A percentile compares a stretch with the other conserved stretches of the same genome.
Conservation (phyloP, 495 filamentous ascomycete species). For the Daldinia bambusicola region DNA sequence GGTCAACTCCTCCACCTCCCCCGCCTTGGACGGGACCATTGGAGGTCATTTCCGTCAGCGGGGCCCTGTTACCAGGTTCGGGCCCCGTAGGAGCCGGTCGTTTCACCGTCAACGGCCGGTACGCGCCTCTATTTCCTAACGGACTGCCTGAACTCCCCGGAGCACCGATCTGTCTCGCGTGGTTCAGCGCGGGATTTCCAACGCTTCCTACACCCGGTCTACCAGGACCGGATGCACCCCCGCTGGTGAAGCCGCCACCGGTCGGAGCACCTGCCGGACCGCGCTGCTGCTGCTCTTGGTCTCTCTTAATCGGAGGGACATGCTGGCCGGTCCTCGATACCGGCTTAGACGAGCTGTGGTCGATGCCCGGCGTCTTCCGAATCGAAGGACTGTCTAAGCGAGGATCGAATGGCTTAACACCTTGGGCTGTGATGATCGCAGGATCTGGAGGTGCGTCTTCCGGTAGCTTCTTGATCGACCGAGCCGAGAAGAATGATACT, state of each 20-base stretch:
- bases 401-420: constrained; percentile 77
- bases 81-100: constrained; percentile 51
- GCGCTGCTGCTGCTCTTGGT: constrained; percentile 33
- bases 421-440: constrained; percentile 53
- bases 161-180: constrained; percentile 76
- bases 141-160: constrained; percentile 68
- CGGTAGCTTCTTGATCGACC: constrained; percentile 64
- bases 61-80: constrained; percentile 42
- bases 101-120: constrained; percentile 70
- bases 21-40: constrained; percentile 43
- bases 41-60: constrained; percentile 54
- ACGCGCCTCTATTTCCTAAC: constrained; percentile 65
- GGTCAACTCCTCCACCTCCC: constrained; percentile 44
- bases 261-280: constrained; percentile 16
- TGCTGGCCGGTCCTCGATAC: constrained; percentile 62
- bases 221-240: constrained; percentile 45
- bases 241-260: constrained; percentile 25
- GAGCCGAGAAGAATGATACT: constrained; percentile 80
- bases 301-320: constrained; percentile 49
- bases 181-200: constrained; percentile 75
- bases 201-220: constrained; percentile 54
- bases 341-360: constrained; percentile 77
- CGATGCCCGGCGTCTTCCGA: constrained; percentile 87
- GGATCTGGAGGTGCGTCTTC: constrained; percentile 46
- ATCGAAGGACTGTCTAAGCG: constrained; percentile 86